Evolutionary conservation across 2,329 filamentous ascomycete genomes (phyloP).

Genomic region (Fusarium sp.): DNA sequence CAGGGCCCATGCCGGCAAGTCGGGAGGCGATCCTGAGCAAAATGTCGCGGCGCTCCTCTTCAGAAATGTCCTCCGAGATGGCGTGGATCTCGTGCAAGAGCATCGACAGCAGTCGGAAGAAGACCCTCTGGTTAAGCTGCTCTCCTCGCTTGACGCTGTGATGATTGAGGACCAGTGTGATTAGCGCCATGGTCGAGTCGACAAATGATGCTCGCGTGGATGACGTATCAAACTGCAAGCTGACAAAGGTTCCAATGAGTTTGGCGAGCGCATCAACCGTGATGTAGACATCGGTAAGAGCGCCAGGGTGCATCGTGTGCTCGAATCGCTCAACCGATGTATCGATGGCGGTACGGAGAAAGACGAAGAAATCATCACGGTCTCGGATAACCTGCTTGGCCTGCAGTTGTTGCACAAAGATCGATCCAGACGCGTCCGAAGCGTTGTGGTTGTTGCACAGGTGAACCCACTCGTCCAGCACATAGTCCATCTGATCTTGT

Average conservation of each 20-base stretch:
- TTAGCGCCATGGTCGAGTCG: constrained; percentile 81
- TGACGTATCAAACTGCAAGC: constrained; percentile 74
- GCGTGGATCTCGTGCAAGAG: constrained; percentile 80
- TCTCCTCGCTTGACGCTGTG: constrained; percentile 86
- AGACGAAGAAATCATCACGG: constrained; percentile 81
- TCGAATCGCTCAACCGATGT: constrained; percentile 83
- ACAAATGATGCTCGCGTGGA: constrained; percentile 78
- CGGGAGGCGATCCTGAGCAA: constrained; percentile 78
- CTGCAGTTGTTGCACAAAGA: constrained; percentile 89
- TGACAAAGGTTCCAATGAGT: constrained; percentile 80
- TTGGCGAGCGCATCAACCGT: constrained; percentile 85
- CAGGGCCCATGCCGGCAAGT: constrained; percentile 80
- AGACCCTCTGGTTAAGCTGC: constrained; percentile 86
- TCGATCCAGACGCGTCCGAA: constrained; percentile 75
- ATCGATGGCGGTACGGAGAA: constrained; percentile 86
- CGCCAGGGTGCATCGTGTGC: constrained; percentile 72
- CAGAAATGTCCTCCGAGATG: constrained; percentile 67
- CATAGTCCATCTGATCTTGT: constrained; percentile 89
- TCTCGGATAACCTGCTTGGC: constrained; percentile 77
- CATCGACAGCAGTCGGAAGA: constrained; percentile 88
- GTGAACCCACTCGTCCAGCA: constrained; percentile 95
- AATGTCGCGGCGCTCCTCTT: constrained; percentile 75
- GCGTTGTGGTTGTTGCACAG: constrained; percentile 82
- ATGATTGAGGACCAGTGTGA: constrained; percentile 84
- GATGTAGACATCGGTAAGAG: constrained; percentile 66